Evolutionary conservation across 208 protist genomes (phyloP), one percentile per base, ranked within the genome.

Genomic region (Crithidia sp.): DNA sequence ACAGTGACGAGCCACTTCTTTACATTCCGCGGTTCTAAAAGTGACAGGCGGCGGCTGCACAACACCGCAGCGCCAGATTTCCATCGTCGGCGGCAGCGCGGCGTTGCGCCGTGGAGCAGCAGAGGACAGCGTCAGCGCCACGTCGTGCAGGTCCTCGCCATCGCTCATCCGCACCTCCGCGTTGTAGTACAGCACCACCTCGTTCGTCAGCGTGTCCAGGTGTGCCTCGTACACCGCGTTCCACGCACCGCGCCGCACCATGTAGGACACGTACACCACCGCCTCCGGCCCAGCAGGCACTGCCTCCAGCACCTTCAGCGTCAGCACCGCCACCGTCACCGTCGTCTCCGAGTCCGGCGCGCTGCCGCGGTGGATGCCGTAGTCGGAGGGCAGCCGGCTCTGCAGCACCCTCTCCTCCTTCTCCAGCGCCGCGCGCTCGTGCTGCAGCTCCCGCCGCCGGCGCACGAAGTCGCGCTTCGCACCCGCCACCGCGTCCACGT

Each of bases 121-220:
- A 14, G 71, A 77, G 39, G 63, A 71, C 5, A 77, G 55, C 56
- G 71, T 77, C 55, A 77, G 63, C 37, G 36, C 14, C 61, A 77
- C 71, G 52, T 71, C 63, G 19, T 50, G 44, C 63, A 77, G 66
- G 57, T 77, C 71, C 7, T 77, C 71, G 44, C 71, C 71, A 9
- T 9, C 40, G 56, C 44, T 45, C 37, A 77, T 59, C 19, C 56
- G 37, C 36, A 77, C 71, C 57, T 77, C 71, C 12, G 71, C 71
- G 56, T 70, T 77, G 57, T 77, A 77, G 71, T 77, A 65, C 37
- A 77, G 17, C 13, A 66, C 63, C 55, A 77, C 71, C 49, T 77
- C 71, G 47, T 70, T 71, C 16, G 71, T 77, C 57, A 39, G 2
- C 2, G 71, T 77, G 56, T 77, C 61, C 16, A 77, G 47, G 47